Conservation (phyloP, 441 rosid genomes). For the Lagerstroemia fauriei region DNA sequence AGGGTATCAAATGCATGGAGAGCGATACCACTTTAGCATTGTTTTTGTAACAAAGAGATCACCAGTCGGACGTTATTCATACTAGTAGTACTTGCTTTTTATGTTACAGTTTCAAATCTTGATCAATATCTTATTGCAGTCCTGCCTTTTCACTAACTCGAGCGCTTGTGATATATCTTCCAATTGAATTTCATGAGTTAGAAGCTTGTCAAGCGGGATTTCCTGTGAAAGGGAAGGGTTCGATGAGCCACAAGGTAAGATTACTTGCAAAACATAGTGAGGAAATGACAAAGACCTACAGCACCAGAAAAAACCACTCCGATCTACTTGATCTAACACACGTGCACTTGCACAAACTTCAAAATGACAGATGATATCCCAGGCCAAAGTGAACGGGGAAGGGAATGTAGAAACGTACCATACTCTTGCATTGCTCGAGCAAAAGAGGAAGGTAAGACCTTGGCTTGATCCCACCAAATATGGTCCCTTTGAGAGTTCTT, state of each 20-base stretch:
- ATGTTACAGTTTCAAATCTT: conserved; percentile 23
- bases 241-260: not conserved
- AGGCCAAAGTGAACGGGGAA: not conserved
- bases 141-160: conserved; percentile 38
- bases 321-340: no score
- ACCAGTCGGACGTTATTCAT: no score
- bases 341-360: no score
- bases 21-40: no score
- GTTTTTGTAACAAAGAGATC: no score
- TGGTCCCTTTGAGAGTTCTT: not conserved
- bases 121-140: conserved; percentile 47
- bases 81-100: no score
- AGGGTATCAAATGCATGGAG: no score
- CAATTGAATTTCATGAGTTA: conserved; percentile 41
- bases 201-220: conserved; percentile 37
- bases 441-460: not conserved
- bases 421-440: not conserved
- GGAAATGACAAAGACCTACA: no score
- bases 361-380: no score
- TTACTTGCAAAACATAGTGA: not conserved
- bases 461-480: not conserved
- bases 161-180: conserved; percentile 36
- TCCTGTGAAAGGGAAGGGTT: conserved; percentile 28
- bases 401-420: not conserved
- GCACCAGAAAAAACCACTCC: no score